These are phyloP conservation scores for Tolypocladium paradoxum DNA, from an alignment of 2,329 filamentous ascomycete genomes.

Conservation along the genomic window DNA sequence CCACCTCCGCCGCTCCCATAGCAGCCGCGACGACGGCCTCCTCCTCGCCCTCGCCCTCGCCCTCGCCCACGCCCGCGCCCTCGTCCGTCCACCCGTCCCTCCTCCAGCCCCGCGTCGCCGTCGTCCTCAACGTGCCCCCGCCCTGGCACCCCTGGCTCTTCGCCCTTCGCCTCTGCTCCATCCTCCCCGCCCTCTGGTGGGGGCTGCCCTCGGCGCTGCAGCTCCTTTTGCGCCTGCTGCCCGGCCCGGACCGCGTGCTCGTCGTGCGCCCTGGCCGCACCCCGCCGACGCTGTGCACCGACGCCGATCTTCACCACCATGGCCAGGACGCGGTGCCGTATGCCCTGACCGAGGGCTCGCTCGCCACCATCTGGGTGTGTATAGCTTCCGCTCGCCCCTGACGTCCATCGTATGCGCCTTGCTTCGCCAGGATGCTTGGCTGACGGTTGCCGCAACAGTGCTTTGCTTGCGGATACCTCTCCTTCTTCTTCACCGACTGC, in stretches of 20 bases:
- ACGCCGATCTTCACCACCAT: not conserved
- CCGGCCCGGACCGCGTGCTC: constrained; percentile 18
- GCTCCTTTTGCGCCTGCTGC: constrained; percentile 53
- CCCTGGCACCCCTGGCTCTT: constrained; percentile 66
- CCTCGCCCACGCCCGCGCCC: not conserved
- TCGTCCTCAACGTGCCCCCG: constrained; percentile 62
- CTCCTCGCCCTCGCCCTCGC: not conserved
- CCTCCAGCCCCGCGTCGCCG: constrained; percentile 67
- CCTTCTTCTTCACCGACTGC: constrained; percentile 76
- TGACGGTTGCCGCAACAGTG: constrained; percentile 36
- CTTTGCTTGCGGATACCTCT: constrained; percentile 65
- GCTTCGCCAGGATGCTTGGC: not conserved
- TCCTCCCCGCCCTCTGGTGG: constrained; percentile 62
- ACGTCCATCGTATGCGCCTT: not conserved
- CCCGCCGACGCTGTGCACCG: not conserved
- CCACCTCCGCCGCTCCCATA: not conserved
- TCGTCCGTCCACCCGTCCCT: constrained; percentile 27
- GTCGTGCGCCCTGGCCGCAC: constrained; percentile 13
- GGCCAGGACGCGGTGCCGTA: constrained; percentile 18
- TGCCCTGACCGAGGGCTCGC: constrained; percentile 53
- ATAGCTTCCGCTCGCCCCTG: not conserved
- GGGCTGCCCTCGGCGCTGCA: constrained; percentile 58
- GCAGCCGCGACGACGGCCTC: not conserved
- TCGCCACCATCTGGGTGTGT: constrained; percentile 66
- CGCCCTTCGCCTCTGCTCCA: constrained; percentile 60